Conservation (phyloP, 1,139 yeast genomes). For the Sugiyamaella japonica region DNA sequence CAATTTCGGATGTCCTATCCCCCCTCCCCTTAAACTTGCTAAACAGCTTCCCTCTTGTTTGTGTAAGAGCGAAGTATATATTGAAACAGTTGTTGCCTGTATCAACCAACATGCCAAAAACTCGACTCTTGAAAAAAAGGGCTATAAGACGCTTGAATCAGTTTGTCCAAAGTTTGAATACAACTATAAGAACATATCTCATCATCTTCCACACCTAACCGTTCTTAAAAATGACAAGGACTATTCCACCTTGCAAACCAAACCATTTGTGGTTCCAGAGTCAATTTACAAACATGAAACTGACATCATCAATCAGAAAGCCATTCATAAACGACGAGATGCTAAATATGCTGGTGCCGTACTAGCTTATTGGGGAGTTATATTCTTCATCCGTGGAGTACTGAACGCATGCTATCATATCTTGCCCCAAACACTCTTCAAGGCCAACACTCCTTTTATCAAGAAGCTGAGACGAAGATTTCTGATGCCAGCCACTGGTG, state of each 20-base stretch:
- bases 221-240: conserved; percentile 7
- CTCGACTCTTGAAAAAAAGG: conserved; percentile 8
- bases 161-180: conserved; percentile 9
- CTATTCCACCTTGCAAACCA: conserved; percentile 6
- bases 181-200: conserved; percentile 8
- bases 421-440: conserved; percentile 42
- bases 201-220: not conserved
- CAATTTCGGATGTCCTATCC: conserved; percentile 20
- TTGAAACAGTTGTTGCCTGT: conserved; percentile 20
- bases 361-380: conserved; percentile 38
- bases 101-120: conserved; percentile 7
- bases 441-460: conserved; percentile 39
- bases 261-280: conserved; percentile 16
- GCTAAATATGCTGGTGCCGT: conserved; percentile 16
- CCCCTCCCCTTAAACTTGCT: conserved; percentile 11
- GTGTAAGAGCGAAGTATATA: conserved; percentile 12
- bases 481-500: conserved; percentile 51
- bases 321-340: conserved; percentile 5
- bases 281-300: conserved; percentile 5
- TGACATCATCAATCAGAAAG: conserved; percentile 2
- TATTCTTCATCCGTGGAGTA: conserved; percentile 25
- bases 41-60: conserved; percentile 13
- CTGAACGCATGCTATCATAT: conserved; percentile 20
- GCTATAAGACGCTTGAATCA: conserved; percentile 8
- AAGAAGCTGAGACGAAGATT: conserved; percentile 46